A percentile compares a stretch with the other conserved stretches of the same genome.
phyloP scores from a whole-genome alignment of 164 flowering plant genomes.

The Euptelea pleiosperma region DNA sequence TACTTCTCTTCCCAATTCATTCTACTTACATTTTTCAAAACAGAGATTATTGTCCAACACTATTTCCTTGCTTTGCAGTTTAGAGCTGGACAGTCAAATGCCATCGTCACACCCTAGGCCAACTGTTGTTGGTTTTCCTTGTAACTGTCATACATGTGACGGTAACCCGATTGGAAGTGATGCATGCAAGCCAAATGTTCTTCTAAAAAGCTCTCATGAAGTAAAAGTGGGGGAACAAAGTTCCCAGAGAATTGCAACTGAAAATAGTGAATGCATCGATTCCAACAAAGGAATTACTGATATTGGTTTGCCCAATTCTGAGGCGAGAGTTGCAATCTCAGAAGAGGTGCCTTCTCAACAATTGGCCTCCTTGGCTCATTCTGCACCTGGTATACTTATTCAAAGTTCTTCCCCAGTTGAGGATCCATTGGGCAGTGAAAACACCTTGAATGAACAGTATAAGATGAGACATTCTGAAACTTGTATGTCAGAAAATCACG shows the following conservation, averaged over 20 bases:
- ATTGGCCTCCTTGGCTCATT: slow-evolving; percentile 14
- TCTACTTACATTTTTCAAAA: not conserved
- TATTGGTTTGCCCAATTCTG: slow-evolving; percentile 19
- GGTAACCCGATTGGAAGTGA: slow-evolving; percentile 17
- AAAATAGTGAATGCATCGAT: slow-evolving; percentile 12
- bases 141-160: slow-evolving; percentile 5
- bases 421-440: slow-evolving; percentile 14
- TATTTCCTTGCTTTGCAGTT: slow-evolving; percentile 46
- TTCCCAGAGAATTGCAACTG: slow-evolving; percentile 8
- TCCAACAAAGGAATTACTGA: slow-evolving; percentile 13
- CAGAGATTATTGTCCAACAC: slow-evolving; percentile 12
- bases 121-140: slow-evolving; percentile 11
- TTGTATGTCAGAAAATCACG: slow-evolving; percentile 15
- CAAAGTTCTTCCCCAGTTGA: slow-evolving; percentile 17
- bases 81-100: slow-evolving; percentile 45
- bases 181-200: slow-evolving; percentile 19
- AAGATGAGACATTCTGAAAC: slow-evolving; percentile 14
- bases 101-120: slow-evolving; percentile 21
- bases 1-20: slow-evolving; percentile 10
- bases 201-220: slow-evolving; percentile 18
- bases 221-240: slow-evolving; percentile 18
- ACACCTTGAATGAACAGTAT: slow-evolving; percentile 15
- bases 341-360: slow-evolving; percentile 19
- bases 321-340: slow-evolving; percentile 9
- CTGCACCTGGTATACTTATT: slow-evolving; percentile 12